A percentile compares a stretch with the other conserved stretches of the same genome.
phyloP scores from a whole-genome alignment of 192 early-diverging fungal genomes.

The Dimargaris cristalligena region DNA sequence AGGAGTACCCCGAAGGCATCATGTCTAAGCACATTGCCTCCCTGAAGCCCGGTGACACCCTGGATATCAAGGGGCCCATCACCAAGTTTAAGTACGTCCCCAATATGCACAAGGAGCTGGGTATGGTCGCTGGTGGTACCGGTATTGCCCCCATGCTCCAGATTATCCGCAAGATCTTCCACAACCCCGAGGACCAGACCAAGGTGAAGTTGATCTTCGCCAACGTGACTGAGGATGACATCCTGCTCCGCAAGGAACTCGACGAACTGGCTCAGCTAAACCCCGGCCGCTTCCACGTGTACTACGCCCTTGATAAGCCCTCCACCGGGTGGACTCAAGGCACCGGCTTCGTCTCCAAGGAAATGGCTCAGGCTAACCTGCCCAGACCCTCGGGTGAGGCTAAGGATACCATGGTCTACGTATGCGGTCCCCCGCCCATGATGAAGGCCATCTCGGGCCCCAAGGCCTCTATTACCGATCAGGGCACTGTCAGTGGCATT shows the following conservation, averaged over 20 bases:
- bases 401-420: conserved; percentile 36
- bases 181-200: conserved; percentile 46
- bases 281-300: conserved; percentile 43
- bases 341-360: conserved; percentile 55
- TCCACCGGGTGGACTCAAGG: conserved; percentile 46
- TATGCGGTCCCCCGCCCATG: conserved; percentile 57
- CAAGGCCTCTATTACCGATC: conserved; percentile 66
- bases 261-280: conserved; percentile 38
- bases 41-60: conserved; percentile 49
- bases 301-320: conserved; percentile 48
- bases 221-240: conserved; percentile 60
- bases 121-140: conserved; percentile 74
- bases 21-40: conserved; percentile 46
- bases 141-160: conserved; percentile 76
- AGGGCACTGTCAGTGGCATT: conserved; percentile 71
- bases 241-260: conserved; percentile 49
- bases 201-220: conserved; percentile 60
- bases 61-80: conserved; percentile 72
- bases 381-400: conserved; percentile 33
- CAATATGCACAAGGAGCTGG: conserved; percentile 44
- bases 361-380: conserved; percentile 48
- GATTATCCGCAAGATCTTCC: conserved; percentile 46
- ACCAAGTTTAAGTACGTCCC: conserved; percentile 49
- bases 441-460: conserved; percentile 51
- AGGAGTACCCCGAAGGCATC: conserved; percentile 51